phyloP scores from a whole-genome alignment of 768 basidiomycete species.

The Tephrocybe sp. region DNA sequence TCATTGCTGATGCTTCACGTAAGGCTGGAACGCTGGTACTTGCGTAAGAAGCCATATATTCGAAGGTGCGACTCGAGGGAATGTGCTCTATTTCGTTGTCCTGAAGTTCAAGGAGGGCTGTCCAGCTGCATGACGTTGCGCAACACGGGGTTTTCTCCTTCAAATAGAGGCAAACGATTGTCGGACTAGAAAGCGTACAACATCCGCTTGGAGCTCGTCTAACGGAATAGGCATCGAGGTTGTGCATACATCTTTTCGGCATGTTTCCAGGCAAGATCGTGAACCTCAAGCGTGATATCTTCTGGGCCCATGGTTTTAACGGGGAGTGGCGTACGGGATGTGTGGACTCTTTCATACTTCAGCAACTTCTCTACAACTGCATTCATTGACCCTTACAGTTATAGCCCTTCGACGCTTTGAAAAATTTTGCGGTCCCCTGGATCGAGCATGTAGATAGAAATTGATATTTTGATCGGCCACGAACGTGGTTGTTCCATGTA shows the following conservation, averaged over 20 bases:
- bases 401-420: constrained; percentile 27
- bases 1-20: constrained; percentile 37
- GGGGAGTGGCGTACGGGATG: constrained; percentile 9
- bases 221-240: constrained; percentile 25
- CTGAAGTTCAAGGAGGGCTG: constrained; percentile 54
- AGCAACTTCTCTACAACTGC: constrained; percentile 35
- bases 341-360: constrained; percentile 28
- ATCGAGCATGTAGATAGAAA: no score
- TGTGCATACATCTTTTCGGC: constrained; percentile 31
- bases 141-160: constrained; percentile 25
- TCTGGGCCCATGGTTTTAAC: constrained; percentile 24
- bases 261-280: constrained; percentile 48
- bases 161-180: constrained; percentile 43
- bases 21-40: constrained; percentile 28
- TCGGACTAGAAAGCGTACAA: constrained; percentile 54
- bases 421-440: no score
- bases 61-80: constrained; percentile 48
- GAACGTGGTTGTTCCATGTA: no score
- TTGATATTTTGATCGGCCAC: no score
- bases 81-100: constrained; percentile 53
- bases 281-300: constrained; percentile 34
- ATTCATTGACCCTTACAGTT: constrained; percentile 32
- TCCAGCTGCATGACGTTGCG: constrained; percentile 35
- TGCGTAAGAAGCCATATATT: constrained; percentile 53
- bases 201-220: constrained; percentile 57